These are phyloP conservation scores for Alloascoidea hylecoeti DNA, from an alignment of 805 yeast genomes.

Conservation along the genomic window DNA sequence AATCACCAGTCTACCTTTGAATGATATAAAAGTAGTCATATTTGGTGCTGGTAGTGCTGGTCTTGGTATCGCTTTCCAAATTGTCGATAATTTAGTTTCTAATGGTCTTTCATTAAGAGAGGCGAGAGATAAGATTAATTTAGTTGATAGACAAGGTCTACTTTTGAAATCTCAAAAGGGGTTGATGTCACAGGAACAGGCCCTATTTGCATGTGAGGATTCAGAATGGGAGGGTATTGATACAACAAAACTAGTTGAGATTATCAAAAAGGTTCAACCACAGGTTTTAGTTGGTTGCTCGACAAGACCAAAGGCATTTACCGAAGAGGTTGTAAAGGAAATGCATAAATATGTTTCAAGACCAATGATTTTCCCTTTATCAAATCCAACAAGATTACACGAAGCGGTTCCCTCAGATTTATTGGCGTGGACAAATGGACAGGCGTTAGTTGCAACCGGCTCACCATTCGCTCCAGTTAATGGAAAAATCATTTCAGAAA, in stretches of 20 bases:
- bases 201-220: slow-evolving; percentile 61
- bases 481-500: slow-evolving; percentile 83
- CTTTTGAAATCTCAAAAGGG: slow-evolving; percentile 44
- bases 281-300: slow-evolving; percentile 92
- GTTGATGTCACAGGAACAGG: slow-evolving; percentile 49
- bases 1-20: slow-evolving; percentile 48
- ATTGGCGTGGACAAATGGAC: slow-evolving; percentile 82
- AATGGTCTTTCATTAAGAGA: slow-evolving; percentile 62
- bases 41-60: slow-evolving; percentile 99
- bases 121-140: slow-evolving; percentile 61
- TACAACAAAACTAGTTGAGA: slow-evolving; percentile 52
- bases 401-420: slow-evolving; percentile 91
- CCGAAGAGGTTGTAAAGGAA: slow-evolving; percentile 68
- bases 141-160: slow-evolving; percentile 79
- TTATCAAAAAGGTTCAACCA: slow-evolving; percentile 56
- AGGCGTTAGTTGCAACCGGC: slow-evolving; percentile 92
- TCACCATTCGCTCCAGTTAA: slow-evolving; percentile 97
- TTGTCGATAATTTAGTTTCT: slow-evolving; percentile 73
- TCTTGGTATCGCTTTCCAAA: slow-evolving; percentile 90
- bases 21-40: slow-evolving; percentile 48
- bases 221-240: slow-evolving; percentile 62
- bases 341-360: slow-evolving; percentile 80
- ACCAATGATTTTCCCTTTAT: slow-evolving; percentile 91
- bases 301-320: slow-evolving; percentile 91
- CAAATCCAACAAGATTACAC: slow-evolving; percentile 90